Base-by-base conservation (phyloP, 1,139 yeast species). In the Suhomyces choctaworum region DNA sequence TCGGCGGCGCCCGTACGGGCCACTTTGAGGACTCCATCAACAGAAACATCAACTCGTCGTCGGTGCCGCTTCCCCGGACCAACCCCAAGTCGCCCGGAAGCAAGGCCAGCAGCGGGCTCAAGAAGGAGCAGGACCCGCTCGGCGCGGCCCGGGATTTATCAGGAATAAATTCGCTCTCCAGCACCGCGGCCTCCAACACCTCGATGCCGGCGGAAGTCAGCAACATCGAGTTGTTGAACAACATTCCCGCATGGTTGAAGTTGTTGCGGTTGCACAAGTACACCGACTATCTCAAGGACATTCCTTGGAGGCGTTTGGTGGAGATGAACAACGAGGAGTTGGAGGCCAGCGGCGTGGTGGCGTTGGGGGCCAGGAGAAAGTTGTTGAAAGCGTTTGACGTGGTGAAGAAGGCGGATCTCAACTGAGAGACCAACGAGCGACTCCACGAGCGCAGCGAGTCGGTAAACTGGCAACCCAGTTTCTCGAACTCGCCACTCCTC, bases 321-420 rank as follows among this genome's bases (percentile, higher is more conserved):
- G 78, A 77, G 48, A 68, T 86, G 47, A 71, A 70, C 42, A 96
- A 90, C 52, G 74, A 64, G 3, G 77, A 79, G 39, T 70, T 94
- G 51, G 90, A 83, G 48, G 71, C 72, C 4, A 73, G 80, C 41
- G 98, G 99, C 5, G 96, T 92, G 30, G 77, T 80, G 46, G 97
- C 98, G 0, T 73, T 92, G 46, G 98, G 98, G 6, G 98, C 98
- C 1, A 73, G 98, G 46, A 77, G 97, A 42, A 92, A 92, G 61
- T 73, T 92, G 56, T 66, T 92, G 51, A 92, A 94, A 64, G 95
- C 96, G 25, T 92, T 92, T 66, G 88, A 82, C 44, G 82, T 82
- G 38, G 95, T 90, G 30, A 78, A 76, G 51, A 50, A 45, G 40
- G 39, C 42, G 10, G 30, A 31, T 13, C 16, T 23, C 17, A 23